Conservation (phyloP, 78 protist species). For the Pigoraptor vietnamica region DNA sequence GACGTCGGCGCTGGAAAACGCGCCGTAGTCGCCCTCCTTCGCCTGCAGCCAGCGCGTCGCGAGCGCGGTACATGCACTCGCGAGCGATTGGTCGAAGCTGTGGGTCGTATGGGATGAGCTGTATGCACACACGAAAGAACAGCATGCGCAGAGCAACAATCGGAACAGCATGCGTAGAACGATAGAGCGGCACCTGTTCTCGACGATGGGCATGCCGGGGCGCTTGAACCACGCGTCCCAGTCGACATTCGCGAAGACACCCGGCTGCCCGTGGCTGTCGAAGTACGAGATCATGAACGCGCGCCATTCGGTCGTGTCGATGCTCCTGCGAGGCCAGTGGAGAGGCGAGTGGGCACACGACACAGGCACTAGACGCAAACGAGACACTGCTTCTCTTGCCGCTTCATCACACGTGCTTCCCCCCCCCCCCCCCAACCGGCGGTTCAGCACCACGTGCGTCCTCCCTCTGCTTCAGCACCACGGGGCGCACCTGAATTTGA, state of each 20-base stretch:
- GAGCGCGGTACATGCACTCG: background rate
- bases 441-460: background rate
- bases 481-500: background rate
- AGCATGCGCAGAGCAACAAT: no score
- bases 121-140: background rate
- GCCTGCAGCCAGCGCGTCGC: background rate
- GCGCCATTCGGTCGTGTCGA: conserved; percentile 51
- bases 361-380: background rate
- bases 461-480: background rate
- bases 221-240: conserved; percentile 60
- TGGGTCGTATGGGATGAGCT: background rate
- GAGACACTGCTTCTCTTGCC: no score
- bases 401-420: background rate
- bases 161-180: no score
- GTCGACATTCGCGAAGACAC: conserved; percentile 30
- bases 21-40: background rate
- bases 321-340: conserved; percentile 27
- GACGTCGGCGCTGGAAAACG: background rate
- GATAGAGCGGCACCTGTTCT: no score
- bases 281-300: conserved; percentile 26
- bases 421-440: background rate
- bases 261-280: conserved; percentile 14
- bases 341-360: background rate
- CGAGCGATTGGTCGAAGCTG: background rate
- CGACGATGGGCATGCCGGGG: conserved; percentile 57